Conservation (phyloP, 2,329 filamentous ascomycete genomes). For the Fusarium burgessii region DNA sequence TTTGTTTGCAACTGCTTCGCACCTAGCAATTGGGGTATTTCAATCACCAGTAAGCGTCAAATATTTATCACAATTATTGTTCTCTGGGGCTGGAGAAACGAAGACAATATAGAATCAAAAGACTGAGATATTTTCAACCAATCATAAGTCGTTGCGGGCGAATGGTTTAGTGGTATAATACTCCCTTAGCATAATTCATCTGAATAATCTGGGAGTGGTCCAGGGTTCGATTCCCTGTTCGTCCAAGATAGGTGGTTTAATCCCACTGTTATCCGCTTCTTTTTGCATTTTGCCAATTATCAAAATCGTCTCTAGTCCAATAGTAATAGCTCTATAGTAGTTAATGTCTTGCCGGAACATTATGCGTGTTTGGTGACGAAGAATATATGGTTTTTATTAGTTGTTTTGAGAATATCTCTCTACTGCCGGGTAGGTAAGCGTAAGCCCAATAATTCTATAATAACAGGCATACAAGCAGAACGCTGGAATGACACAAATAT, state of each 20-base stretch:
- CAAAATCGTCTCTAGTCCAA: rapidly evolving
- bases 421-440: not conserved
- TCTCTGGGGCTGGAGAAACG: rapidly evolving
- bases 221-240: conserved; percentile 34
- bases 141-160: conserved; percentile 15
- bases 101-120: no score
- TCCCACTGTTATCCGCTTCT: conserved; percentile 15
- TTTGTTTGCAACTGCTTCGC: not conserved
- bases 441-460: not conserved
- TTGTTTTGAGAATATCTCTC: rapidly evolving
- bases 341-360: not conserved
- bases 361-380: rapidly evolving
- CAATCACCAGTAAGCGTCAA: no score
- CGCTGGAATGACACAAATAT: no score
- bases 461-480: no score
- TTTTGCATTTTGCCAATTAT: not conserved
- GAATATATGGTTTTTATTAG: not conserved
- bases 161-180: conserved; percentile 31
- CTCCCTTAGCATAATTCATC: conserved; percentile 22
- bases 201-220: conserved; percentile 22
- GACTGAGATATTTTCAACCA: rapidly evolving
- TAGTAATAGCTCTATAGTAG: rapidly evolving
- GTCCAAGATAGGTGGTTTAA: conserved; percentile 18
- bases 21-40: rapidly evolving
- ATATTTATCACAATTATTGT: rapidly evolving